Conservation (phyloP, 75 land plant species). For the Sequoiadendron giganteum region DNA sequence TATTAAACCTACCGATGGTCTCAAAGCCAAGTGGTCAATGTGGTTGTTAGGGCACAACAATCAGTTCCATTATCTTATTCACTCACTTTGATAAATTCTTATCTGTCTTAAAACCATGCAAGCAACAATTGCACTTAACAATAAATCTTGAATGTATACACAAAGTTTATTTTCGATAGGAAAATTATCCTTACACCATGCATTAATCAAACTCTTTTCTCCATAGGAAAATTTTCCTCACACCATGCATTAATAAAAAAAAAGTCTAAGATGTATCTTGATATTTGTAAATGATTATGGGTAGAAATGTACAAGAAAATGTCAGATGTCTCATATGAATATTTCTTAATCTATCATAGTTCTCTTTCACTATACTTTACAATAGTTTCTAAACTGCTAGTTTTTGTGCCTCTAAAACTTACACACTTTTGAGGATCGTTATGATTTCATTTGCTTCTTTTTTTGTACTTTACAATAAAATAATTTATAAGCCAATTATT, state of each 20-base stretch:
- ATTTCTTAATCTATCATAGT: neutral
- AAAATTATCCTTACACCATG: neutral
- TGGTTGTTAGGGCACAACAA: neutral
- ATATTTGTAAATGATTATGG: neutral
- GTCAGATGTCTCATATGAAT: neutral
- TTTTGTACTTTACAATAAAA: neutral
- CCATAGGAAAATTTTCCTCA: too few species aligned
- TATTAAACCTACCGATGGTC: neutral
- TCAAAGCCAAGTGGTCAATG: neutral
- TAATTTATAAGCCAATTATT: neutral
- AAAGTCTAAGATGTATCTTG: neutral
- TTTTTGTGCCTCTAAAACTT: neutral
- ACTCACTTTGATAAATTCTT: neutral
- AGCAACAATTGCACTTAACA: neutral
- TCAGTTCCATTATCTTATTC: neutral
- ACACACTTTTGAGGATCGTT: neutral
- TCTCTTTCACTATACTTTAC: neutral
- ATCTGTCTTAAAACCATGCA: neutral
- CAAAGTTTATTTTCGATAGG: neutral
- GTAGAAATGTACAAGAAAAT: neutral
- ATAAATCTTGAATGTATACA: neutral
- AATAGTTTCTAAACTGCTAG: neutral
- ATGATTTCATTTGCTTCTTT: neutral
- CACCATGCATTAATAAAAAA: too few species aligned
- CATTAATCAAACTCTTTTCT: too few species aligned